These are phyloP conservation scores for Cladorrhinum sp. DNA, from an alignment of 2,329 filamentous ascomycete species.

Conservation along the genomic window DNA sequence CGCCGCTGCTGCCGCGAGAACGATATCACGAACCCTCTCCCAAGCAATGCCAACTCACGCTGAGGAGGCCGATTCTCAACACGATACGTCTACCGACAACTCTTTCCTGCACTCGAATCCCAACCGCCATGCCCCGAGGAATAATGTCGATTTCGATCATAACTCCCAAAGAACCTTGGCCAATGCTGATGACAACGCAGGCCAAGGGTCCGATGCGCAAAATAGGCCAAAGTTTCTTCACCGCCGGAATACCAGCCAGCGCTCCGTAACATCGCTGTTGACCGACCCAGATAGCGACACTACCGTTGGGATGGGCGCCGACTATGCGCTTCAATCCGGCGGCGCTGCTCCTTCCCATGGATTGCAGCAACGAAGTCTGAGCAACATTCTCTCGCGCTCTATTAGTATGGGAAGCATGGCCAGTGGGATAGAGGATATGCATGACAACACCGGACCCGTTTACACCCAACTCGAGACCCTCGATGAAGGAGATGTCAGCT, in stretches of 20 bases:
- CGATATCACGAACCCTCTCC: conserved; percentile 51
- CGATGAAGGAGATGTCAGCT: conserved; percentile 45
- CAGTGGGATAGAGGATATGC: conserved; percentile 64
- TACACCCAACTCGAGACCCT: conserved; percentile 48
- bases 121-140: conserved; percentile 24
- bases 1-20: conserved; percentile 52
- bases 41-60: conserved; percentile 30
- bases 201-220: conserved; percentile 45
- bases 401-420: conserved; percentile 66
- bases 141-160: conserved; percentile 33
- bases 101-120: background rate
- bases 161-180: conserved; percentile 11
- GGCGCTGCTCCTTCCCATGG: conserved; percentile 63
- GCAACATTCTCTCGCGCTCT: conserved; percentile 64
- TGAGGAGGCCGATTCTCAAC: background rate
- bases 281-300: conserved; percentile 65
- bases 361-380: conserved; percentile 46
- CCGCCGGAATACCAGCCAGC: conserved; percentile 55
- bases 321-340: conserved; percentile 80
- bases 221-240: conserved; percentile 56
- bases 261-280: conserved; percentile 58
- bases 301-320: conserved; percentile 64
- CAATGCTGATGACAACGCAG: conserved; percentile 48
- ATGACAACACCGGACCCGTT: conserved; percentile 49
- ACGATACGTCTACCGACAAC: conserved; percentile 11